phyloP scores from a whole-genome alignment of 768 basidiomycete species.

The Hortiboletus flavorubellus region DNA sequence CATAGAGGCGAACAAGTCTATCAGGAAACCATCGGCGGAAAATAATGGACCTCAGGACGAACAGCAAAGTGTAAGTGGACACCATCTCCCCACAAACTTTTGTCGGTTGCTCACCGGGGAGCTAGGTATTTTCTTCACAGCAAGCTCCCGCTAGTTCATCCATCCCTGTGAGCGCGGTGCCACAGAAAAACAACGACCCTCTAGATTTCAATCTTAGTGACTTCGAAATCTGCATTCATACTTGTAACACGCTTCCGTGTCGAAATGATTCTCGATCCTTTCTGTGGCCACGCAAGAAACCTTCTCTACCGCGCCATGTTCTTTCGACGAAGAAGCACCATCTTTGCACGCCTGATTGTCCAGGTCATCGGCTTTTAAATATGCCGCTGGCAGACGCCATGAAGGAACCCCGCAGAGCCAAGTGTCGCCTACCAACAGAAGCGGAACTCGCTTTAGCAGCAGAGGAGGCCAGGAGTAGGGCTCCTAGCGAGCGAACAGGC shows the following conservation, averaged over 20 bases:
- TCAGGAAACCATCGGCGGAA: conserved; percentile 7
- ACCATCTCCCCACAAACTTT: background rate
- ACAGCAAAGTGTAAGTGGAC: conserved; percentile 14
- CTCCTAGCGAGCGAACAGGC: background rate
- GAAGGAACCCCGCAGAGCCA: conserved; percentile 22
- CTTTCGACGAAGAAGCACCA: conserved; percentile 24
- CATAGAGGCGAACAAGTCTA: conserved; percentile 5
- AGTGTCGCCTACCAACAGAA: conserved; percentile 22
- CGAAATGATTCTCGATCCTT: conserved; percentile 28
- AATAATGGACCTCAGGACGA: background rate
- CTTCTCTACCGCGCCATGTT: conserved; percentile 23
- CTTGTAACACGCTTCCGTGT: conserved; percentile 21
- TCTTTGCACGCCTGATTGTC: conserved; percentile 16
- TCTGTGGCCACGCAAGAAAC: conserved; percentile 21
- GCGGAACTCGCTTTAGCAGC: conserved; percentile 16
- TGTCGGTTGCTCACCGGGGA: background rate
- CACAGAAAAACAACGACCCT: background rate
- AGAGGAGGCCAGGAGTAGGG: conserved; percentile 5
- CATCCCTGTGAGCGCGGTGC: background rate
- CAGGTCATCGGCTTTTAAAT: conserved; percentile 21
- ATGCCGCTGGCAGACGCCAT: conserved; percentile 15
- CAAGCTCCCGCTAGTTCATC: background rate
- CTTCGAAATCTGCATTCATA: conserved; percentile 27
- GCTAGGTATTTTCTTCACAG: background rate
- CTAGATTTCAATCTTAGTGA: conserved; percentile 4